Percentiles rank a stretch among this genome's conserved stretches.
Evolutionary conservation across 1,139 yeast genomes (phyloP).

Genomic region (Yamadazyma sp.): DNA sequence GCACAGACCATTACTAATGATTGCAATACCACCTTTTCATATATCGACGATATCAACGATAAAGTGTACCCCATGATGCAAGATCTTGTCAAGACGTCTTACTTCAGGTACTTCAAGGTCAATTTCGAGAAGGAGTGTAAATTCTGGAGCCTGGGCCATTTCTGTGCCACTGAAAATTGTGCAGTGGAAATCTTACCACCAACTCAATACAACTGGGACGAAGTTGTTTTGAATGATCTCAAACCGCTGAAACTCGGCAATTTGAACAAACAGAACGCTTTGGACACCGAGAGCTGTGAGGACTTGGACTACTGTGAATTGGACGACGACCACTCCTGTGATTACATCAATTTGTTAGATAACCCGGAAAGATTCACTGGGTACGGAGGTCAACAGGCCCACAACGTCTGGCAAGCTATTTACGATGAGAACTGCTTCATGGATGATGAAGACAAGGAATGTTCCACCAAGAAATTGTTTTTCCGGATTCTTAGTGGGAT

Average conservation of each 20-base stretch:
- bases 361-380: slow-evolving; percentile 98
- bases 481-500: slow-evolving; percentile 86
- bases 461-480: slow-evolving; percentile 84
- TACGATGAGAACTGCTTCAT: slow-evolving; percentile 86
- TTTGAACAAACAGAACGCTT: slow-evolving; percentile 21
- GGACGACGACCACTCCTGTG: slow-evolving; percentile 64
- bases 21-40: slow-evolving; percentile 49
- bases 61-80: slow-evolving; percentile 50
- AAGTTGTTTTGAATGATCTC: slow-evolving; percentile 61
- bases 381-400: slow-evolving; percentile 88
- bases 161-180: slow-evolving; percentile 92
- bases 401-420: slow-evolving; percentile 90
- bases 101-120: slow-evolving; percentile 83
- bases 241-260: slow-evolving; percentile 41
- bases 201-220: slow-evolving; percentile 57
- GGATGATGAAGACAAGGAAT: slow-evolving; percentile 44
- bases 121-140: slow-evolving; percentile 87
- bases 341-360: slow-evolving; percentile 78
- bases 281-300: slow-evolving; percentile 21
- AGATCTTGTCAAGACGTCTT: slow-evolving; percentile 63
- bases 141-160: slow-evolving; percentile 78
- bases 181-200: slow-evolving; percentile 73
- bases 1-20: slow-evolving; percentile 48
- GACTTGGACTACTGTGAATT: slow-evolving; percentile 59
- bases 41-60: slow-evolving; percentile 40